Conservation (phyloP, 2,329 filamentous ascomycete species). For the Chaetomiaceae sp. region DNA sequence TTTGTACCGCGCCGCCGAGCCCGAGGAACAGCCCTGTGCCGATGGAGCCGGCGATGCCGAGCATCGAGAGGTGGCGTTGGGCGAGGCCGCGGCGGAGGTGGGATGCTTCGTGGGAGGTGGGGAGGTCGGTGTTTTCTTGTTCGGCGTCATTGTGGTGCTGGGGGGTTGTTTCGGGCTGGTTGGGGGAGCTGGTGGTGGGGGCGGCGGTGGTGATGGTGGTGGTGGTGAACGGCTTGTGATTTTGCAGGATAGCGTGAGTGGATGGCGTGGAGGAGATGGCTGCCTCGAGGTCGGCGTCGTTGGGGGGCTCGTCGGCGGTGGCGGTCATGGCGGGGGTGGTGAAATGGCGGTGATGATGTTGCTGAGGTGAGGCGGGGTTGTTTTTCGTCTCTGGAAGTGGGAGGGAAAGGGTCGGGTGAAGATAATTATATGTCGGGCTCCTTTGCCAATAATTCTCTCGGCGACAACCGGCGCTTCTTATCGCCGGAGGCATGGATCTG, state of each 20-base stretch:
- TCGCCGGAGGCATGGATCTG: no score
- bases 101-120: slow-evolving; percentile 43
- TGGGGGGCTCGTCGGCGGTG: neutral
- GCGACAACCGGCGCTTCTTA: no score
- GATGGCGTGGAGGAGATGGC: neutral
- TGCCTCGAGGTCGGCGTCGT: neutral
- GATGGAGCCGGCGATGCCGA: slow-evolving; percentile 56
- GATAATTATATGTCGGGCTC: neutral
- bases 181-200: slow-evolving; percentile 20
- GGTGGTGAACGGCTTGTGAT: neutral
- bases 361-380: neutral
- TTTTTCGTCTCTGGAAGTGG: neutral
- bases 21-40: slow-evolving; percentile 57
- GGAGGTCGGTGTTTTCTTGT: slow-evolving; percentile 34
- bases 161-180: neutral
- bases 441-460: neutral
- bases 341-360: neutral
- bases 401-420: neutral
- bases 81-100: slow-evolving; percentile 44
- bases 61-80: slow-evolving; percentile 55
- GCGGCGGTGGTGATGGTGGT: neutral
- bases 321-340: no score
- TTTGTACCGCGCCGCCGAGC: slow-evolving; percentile 47
- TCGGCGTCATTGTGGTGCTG: neutral
- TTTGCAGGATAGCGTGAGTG: neutral